A percentile compares a stretch with the other conserved stretches of the same genome.
Conservation (phyloP, 2,329 filamentous ascomycete genomes). For the Madurella fahalii region DNA sequence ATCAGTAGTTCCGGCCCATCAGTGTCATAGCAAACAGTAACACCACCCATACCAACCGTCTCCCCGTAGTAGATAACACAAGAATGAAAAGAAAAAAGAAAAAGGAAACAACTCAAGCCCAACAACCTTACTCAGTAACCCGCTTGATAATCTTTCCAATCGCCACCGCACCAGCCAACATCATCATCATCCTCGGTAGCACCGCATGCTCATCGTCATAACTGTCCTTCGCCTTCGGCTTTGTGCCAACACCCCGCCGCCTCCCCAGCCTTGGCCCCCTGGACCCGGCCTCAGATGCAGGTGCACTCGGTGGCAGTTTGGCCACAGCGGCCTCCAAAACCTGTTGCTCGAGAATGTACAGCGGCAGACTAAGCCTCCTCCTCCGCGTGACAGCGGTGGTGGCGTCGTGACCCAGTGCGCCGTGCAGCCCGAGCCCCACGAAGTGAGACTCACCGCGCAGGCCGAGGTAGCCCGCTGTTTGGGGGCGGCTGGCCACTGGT, state of each 20-base stretch:
- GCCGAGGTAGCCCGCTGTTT: slow-evolving; percentile 31
- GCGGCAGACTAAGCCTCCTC: slow-evolving; percentile 14
- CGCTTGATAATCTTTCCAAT: slow-evolving; percentile 19
- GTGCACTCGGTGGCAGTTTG: not conserved
- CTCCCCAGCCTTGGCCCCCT: not conserved
- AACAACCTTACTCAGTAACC: not conserved
- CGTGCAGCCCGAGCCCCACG: slow-evolving; percentile 28
- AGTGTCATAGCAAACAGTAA: not conserved
- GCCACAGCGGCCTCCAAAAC: too few species aligned
- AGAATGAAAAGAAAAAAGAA: not conserved
- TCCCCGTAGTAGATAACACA: too few species aligned
- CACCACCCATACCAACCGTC: not conserved
- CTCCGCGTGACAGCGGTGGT: not conserved
- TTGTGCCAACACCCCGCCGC: slow-evolving; percentile 1
- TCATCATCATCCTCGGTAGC: slow-evolving; percentile 29
- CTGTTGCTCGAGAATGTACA: not conserved
- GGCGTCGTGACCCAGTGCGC: slow-evolving; percentile 27
- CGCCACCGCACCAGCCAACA: slow-evolving; percentile 28
- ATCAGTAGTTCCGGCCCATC: not conserved
- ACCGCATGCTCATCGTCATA: slow-evolving; percentile 6
- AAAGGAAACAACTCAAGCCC: not conserved
- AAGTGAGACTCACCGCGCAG: slow-evolving; percentile 26
- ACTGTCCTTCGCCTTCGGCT: not conserved
- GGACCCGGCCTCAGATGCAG: not conserved
- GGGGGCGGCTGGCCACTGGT: slow-evolving; percentile 15